Conservation (phyloP, 345 rosid species). For the Nasturtium officinale region DNA sequence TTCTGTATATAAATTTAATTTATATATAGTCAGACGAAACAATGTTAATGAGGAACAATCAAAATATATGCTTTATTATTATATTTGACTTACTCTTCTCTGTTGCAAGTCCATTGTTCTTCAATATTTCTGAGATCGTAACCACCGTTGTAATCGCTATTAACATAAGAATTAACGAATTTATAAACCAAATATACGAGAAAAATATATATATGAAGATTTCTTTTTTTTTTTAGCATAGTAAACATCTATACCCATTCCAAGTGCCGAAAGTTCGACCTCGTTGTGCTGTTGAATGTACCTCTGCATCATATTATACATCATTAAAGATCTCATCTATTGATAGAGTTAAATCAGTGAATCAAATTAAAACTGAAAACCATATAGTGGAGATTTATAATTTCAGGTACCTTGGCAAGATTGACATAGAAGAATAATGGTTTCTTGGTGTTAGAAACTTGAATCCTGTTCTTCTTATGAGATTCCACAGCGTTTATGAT, state of each 20-base stretch:
- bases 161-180: background rate
- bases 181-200: background rate
- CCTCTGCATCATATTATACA: conserved; percentile 53
- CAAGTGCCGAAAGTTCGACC: conserved; percentile 84
- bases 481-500: background rate
- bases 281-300: conserved; percentile 78
- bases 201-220: background rate
- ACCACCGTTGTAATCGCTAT: conserved; percentile 68
- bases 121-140: conserved; percentile 79
- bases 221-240: background rate
- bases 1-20: conserved; percentile 46
- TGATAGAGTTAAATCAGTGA: background rate
- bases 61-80: background rate
- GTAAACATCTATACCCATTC: conserved; percentile 56
- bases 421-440: conserved; percentile 37
- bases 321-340: background rate
- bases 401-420: conserved; percentile 46
- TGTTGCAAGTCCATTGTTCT: conserved; percentile 76
- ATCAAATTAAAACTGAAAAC: background rate
- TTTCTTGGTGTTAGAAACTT: conserved; percentile 61
- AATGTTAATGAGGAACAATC: background rate
- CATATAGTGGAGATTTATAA: background rate
- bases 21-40: background rate
- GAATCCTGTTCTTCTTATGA: conserved; percentile 55
- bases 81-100: conserved; percentile 61